Base-by-base conservation (phyloP, 208 protist species). In the Trypanosoma platydactyli region DNA sequence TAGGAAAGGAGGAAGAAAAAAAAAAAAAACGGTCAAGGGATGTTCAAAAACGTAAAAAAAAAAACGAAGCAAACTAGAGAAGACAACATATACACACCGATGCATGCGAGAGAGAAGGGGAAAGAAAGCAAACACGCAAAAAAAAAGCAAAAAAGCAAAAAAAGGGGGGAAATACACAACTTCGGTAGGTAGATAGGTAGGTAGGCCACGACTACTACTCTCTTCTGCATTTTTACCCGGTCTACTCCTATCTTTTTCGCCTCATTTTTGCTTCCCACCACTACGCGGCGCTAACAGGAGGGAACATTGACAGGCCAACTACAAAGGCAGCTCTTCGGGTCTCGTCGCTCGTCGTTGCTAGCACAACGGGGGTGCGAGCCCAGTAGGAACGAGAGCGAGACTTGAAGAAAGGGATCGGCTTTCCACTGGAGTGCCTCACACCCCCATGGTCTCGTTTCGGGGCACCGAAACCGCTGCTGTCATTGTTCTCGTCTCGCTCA, bases 221-320 rank as follows among this genome's bases (percentile, higher is more conserved):
- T 38, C 33, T 38, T 38, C 33, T 9, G 33, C 33, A 3, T 38
- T 38, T 38, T 3, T 38, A 9, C 5, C 9, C 9, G 33, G 33
- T 9, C 33, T 38, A 3, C 5, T 9, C 3, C 33, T 48, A n/a
- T n/a, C n/a, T 60, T 48, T 29, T 12, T 50, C 15, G 20, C 25
- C n/a, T n/a, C n/a, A n/a, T n/a, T n/a, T n/a, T n/a, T n/a, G n/a
- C 44, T 48, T 27, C 27, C 11, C 29, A 20, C 40, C 1, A 16
- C 54, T 78, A 78, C 33, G 20, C 61, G 40, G 49, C 53, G 53
- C 22, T 61, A 13, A 73, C 65, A 4, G 87, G 80, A 29, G 87
- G 87, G 67, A 84, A 82, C 80, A 89, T 86, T 18, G 68, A 40
- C 44, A 89, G 50, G 7, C 84, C 87, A 33, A 87, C 56, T 45